Conservation (phyloP, 2,329 filamentous ascomycete species). For the Trichophyton verrucosum region DNA sequence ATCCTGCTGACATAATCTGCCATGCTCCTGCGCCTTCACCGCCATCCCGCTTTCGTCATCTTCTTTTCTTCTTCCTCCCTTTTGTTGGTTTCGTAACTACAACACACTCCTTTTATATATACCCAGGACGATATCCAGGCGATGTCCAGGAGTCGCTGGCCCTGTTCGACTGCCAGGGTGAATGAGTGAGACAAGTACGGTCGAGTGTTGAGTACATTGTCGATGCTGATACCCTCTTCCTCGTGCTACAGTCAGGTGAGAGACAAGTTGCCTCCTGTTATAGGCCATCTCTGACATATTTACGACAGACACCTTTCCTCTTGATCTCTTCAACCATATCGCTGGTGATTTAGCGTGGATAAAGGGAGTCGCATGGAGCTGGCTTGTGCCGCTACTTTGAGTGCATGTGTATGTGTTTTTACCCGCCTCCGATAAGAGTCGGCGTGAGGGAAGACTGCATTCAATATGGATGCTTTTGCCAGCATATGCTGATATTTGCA, state of each 20-base stretch:
- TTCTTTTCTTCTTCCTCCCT: conserved; percentile 6
- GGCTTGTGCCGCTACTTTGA: not conserved
- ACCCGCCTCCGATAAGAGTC: not conserved
- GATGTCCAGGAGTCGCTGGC: not conserved
- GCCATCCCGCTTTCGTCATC: conserved; percentile 6
- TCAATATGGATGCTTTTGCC: not conserved
- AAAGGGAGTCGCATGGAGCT: not conserved
- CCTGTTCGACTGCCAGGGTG: not conserved
- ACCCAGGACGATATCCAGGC: too few species aligned
- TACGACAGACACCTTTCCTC: not conserved
- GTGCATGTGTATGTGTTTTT: not conserved
- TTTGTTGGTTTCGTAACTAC: not conserved
- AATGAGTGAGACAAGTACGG: not conserved
- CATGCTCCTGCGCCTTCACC: not conserved
- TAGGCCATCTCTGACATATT: not conserved
- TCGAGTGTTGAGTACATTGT: not conserved
- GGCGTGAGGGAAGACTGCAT: not conserved
- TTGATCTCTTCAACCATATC: not conserved
- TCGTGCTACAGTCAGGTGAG: not conserved
- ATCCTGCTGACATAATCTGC: not conserved
- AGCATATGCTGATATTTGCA: not conserved
- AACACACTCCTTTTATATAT: conserved; percentile 3
- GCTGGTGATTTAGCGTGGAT: not conserved
- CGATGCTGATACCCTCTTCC: not conserved
- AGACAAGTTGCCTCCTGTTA: not conserved